Conservation (phyloP, 371 early-diverging fungal species). For the Chytridium lagenaria region DNA sequence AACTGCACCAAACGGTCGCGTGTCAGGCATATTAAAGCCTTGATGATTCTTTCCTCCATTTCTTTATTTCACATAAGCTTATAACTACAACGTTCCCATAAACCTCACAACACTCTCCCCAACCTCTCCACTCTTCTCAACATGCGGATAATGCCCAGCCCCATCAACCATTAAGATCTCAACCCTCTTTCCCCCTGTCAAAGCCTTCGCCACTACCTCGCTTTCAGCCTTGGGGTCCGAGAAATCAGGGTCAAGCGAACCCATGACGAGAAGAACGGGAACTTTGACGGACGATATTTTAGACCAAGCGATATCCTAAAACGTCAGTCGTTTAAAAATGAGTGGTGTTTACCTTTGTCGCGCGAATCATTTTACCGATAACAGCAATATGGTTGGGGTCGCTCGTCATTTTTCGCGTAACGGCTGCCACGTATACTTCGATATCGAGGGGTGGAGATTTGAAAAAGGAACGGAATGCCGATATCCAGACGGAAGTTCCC, state of each 20-base stretch:
- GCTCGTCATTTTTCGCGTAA: slow-evolving; percentile 22
- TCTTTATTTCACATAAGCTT: too few relatives aligned
- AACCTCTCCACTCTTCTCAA: slow-evolving; percentile 1
- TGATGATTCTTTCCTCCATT: too few relatives aligned
- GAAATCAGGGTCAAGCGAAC: slow-evolving; percentile 32
- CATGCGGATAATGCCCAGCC: slow-evolving; percentile 33
- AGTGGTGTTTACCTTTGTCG: slow-evolving; percentile 24
- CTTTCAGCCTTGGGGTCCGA: slow-evolving; percentile 23
- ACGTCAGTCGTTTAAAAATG: neutral
- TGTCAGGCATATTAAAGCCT: too few relatives aligned
- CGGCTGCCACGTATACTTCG: slow-evolving; percentile 24
- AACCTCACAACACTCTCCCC: neutral
- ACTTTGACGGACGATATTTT: slow-evolving; percentile 12
- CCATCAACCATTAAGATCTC: slow-evolving; percentile 18
- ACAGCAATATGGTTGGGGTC: slow-evolving; percentile 25
- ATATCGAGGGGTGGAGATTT: slow-evolving; percentile 21
- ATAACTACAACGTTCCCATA: too few relatives aligned
- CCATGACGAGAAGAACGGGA: slow-evolving; percentile 27
- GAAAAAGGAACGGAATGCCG: slow-evolving; percentile 23
- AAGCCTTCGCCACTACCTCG: slow-evolving; percentile 10
- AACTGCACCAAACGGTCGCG: too few relatives aligned
- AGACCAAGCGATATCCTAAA: slow-evolving; percentile 16
- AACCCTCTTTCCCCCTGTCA: slow-evolving; percentile 3
- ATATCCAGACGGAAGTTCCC: slow-evolving; percentile 29
- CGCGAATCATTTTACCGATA: slow-evolving; percentile 26